Percentiles rank a stretch among this genome's conserved stretches.
phyloP scores from a whole-genome alignment of 1,284 basidiomycete genomes.

The Xerocomus minutiporus region DNA sequence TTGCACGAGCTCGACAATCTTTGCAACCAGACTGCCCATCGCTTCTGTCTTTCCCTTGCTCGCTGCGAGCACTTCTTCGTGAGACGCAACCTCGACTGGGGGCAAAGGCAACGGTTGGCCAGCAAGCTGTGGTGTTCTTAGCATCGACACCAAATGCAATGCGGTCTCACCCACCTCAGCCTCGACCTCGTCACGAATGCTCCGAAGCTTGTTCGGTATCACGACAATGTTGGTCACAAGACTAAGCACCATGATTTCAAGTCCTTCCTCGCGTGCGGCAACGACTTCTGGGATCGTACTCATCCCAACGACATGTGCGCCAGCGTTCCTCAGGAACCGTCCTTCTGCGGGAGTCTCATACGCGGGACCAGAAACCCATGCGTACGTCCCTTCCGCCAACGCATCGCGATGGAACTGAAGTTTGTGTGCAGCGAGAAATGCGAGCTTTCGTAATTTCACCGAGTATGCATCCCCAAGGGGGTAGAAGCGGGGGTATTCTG shows the following conservation, averaged over 20 bases:
- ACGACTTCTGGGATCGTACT: conserved; percentile 89
- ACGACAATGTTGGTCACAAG: conserved; percentile 82
- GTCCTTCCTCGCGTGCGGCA: conserved; percentile 67
- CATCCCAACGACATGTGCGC: conserved; percentile 85
- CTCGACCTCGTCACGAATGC: conserved; percentile 68
- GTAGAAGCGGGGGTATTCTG: conserved; percentile 63
- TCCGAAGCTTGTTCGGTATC: conserved; percentile 63
- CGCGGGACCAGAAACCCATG: conserved; percentile 81
- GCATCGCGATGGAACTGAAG: conserved; percentile 45
- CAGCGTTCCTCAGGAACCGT: conserved; percentile 63
- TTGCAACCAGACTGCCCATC: conserved; percentile 64
- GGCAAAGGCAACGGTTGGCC: conserved; percentile 48
- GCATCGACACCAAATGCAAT: conserved; percentile 1
- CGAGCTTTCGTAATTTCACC: conserved; percentile 56
- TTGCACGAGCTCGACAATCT: conserved; percentile 48
- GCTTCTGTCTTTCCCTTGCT: conserved; percentile 66
- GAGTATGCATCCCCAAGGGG: conserved; percentile 80
- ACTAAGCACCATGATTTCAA: conserved; percentile 72
- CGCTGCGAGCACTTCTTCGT: conserved; percentile 75
- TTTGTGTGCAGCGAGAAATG: conserved; percentile 63
- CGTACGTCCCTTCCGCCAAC: conserved; percentile 74
- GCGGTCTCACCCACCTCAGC: conserved; percentile 53
- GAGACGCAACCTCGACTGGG: conserved; percentile 56
- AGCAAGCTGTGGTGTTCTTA: conserved; percentile 44
- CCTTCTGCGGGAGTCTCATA: conserved; percentile 84